These are phyloP conservation scores for Dactylellina sp. DNA, from an alignment of 2,329 filamentous ascomycete genomes.

Conservation along the genomic window DNA sequence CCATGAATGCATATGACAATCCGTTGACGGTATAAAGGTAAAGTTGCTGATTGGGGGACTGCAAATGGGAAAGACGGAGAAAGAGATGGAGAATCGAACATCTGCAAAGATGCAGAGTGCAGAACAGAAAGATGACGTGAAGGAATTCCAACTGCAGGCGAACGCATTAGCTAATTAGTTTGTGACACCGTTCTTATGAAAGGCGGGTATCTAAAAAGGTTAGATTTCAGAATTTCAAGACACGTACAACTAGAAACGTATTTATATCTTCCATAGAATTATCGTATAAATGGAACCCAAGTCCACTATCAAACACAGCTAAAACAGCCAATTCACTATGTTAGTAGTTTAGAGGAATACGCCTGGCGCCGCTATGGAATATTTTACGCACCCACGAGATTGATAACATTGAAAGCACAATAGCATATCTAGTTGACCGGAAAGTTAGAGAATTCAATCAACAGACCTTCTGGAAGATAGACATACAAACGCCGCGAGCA, in stretches of 20 bases:
- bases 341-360: too few relatives aligned
- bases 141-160: slow-evolving; percentile 25
- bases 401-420: slow-evolving; percentile 12
- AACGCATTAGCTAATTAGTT: not conserved
- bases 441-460: not conserved
- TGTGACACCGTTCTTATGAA: too few relatives aligned
- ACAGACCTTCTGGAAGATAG: not conserved
- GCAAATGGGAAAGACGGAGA: slow-evolving; percentile 29
- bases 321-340: not conserved
- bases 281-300: slow-evolving; percentile 38
- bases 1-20: slow-evolving; percentile 18
- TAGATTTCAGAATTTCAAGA: too few relatives aligned
- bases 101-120: slow-evolving; percentile 34
- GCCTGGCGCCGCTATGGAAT: too few relatives aligned
- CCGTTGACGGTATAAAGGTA: slow-evolving; percentile 20
- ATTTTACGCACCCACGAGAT: slow-evolving; percentile 32
- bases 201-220: too few relatives aligned
- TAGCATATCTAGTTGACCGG: slow-evolving; percentile 16
- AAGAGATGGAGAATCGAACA: slow-evolving; percentile 42
- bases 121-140: slow-evolving; percentile 33
- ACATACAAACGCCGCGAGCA: slow-evolving; percentile 42
- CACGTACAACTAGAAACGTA: slow-evolving; percentile 23
- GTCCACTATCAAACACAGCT: slow-evolving; percentile 27
- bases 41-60: slow-evolving; percentile 17
- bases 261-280: slow-evolving; percentile 28